Conservation (phyloP, 495 filamentous ascomycete species). For the Evernia prunastri region DNA sequence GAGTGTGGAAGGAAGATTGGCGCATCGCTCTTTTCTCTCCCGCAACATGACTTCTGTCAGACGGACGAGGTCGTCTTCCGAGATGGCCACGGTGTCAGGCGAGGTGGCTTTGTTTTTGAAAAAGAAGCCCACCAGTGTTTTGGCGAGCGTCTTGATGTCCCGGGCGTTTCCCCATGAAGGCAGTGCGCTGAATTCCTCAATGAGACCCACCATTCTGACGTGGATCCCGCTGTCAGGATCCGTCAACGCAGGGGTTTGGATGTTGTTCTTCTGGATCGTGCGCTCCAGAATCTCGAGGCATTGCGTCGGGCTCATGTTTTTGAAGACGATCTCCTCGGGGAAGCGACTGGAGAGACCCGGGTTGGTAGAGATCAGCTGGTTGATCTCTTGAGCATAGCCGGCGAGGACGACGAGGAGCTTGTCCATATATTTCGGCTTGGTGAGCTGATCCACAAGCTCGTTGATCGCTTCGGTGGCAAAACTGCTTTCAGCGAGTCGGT, state of each 20-base stretch:
- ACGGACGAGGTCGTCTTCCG: background rate
- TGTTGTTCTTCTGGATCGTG: background rate
- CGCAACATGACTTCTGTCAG: background rate
- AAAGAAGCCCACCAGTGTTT: slow-evolving; percentile 21
- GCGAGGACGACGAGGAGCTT: slow-evolving; percentile 71
- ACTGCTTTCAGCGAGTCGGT: slow-evolving; percentile 45
- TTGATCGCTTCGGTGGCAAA: slow-evolving; percentile 69
- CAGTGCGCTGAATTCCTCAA: slow-evolving; percentile 39
- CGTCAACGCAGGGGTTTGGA: background rate
- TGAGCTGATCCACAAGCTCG: slow-evolving; percentile 64
- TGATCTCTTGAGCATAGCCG: slow-evolving; percentile 66
- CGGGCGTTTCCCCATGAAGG: slow-evolving; percentile 62
- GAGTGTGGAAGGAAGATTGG: background rate
- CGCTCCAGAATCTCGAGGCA: slow-evolving; percentile 20
- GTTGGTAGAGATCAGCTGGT: slow-evolving; percentile 55
- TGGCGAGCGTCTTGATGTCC: slow-evolving; percentile 54
- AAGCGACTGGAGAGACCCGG: slow-evolving; percentile 48
- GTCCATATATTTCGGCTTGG: slow-evolving; percentile 52
- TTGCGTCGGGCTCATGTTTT: slow-evolving; percentile 30
- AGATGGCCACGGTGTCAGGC: background rate
- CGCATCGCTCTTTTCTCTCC: background rate
- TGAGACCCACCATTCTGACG: slow-evolving; percentile 29
- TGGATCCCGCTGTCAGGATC: background rate
- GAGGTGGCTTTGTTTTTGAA: background rate
- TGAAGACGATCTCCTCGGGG: slow-evolving; percentile 44